Base-by-base conservation (phyloP, 164 flowering plant species). In the Platanus orientalis region DNA sequence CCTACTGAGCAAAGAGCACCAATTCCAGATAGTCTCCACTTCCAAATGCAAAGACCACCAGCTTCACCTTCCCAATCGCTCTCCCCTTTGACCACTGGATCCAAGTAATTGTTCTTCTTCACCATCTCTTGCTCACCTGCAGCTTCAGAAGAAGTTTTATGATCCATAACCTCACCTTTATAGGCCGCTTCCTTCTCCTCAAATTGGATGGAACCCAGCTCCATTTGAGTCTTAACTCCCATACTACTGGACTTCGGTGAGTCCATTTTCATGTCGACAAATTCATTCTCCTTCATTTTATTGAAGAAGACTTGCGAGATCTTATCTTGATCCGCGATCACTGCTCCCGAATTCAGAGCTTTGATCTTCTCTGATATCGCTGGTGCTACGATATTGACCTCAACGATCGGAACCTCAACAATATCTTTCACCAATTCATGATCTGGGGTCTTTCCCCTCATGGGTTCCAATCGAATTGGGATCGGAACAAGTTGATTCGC, bases 191-290 rank as follows among this genome's bases (percentile, higher is more conserved):
- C 62, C 29, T 73, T 69, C 23, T 39, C 77, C 55, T 79, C 80
- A 65, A 72, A 73, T 3, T 71, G 70, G 21, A 66, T 65, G 2
- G 54, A 7, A 7, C 56, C 72, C 7, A 69, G 57, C 42, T 77
- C 81, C 36, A 63, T 61, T 51, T 70, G 83, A 64, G 69, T 71
- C 64, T 57, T 12, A 13, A 73, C 30, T 17, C 67, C 70, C 20
- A 60, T 69, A 1, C 27, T 27, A 14, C 26, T 24, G 26, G 71
- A 62, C 48, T 47, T 60, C 6, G 83, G 81, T 1, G 80, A 77
- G 71, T 75, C 83, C 69, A 82, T 52, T 79, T 77, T 79, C 82
- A 81, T 85, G 86, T 83, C 90, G 87, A 72, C 87, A 27, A 83
- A 80, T 81, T 85, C 79, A 44, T 67, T 75, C 70, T 81, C 81